Percentiles rank a stretch among this genome's conserved stretches.
phyloP scores from a whole-genome alignment of 2,329 filamentous ascomycete species.

The Elsinoe fawcettii region DNA sequence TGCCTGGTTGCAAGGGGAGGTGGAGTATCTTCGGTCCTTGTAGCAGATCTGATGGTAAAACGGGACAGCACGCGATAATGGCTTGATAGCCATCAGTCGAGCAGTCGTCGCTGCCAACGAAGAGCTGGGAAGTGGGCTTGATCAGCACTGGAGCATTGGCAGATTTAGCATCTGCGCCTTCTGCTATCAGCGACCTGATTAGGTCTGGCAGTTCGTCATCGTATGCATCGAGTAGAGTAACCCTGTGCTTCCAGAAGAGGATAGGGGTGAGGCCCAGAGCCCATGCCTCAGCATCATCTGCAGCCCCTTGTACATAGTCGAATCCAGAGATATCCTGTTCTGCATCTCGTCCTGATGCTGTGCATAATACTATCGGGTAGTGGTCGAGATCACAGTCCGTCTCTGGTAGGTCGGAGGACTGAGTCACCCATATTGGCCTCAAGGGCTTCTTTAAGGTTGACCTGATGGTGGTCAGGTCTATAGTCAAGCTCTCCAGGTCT shows the following conservation, averaged over 20 bases:
- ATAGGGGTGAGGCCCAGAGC: slow-evolving; percentile 67
- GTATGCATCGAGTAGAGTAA: slow-evolving; percentile 51
- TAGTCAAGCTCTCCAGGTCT: slow-evolving; percentile 49
- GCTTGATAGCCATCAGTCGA: slow-evolving; percentile 27
- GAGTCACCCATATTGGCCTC: slow-evolving; percentile 71
- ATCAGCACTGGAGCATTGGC: slow-evolving; percentile 31
- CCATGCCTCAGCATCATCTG: slow-evolving; percentile 94
- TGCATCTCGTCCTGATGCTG: slow-evolving; percentile 64
- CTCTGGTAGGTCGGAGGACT: slow-evolving; percentile 40
- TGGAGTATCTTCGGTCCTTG: slow-evolving; percentile 35
- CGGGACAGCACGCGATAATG: slow-evolving; percentile 35
- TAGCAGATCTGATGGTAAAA: slow-evolving; percentile 1
- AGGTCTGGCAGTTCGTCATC: slow-evolving; percentile 57
- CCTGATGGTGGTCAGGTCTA: slow-evolving; percentile 51
- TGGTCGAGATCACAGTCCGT: slow-evolving; percentile 38
- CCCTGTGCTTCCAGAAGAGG: slow-evolving; percentile 69
- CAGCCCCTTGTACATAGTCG: slow-evolving; percentile 88
- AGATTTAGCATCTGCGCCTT: slow-evolving; percentile 19
- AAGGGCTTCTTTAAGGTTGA: slow-evolving; percentile 61
- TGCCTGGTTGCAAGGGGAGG: slow-evolving; percentile 62
- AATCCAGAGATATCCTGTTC: slow-evolving; percentile 59
- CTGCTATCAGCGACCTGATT: slow-evolving; percentile 39
- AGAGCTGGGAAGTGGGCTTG: slow-evolving; percentile 35
- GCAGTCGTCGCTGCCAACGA: slow-evolving; percentile 28
- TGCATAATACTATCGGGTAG: slow-evolving; percentile 74